These are phyloP conservation scores for Phytomonas sp. DNA, from an alignment of 208 protist genomes.

Conservation along the genomic window DNA sequence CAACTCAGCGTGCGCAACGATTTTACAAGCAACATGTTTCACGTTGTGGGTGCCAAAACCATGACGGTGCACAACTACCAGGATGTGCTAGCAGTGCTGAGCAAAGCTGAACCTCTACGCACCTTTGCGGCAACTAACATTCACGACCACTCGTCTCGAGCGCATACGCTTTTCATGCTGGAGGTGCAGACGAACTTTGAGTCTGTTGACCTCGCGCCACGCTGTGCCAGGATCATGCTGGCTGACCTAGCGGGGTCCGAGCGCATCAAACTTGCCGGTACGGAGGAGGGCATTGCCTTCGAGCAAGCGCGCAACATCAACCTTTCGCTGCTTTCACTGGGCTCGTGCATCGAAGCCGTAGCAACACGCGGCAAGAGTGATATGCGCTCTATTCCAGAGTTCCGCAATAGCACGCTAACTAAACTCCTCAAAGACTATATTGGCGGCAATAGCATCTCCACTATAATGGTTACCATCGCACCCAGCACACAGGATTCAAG, in stretches of 20 bases:
- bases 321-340: constrained; percentile 67
- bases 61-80: constrained; percentile 66
- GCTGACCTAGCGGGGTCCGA: constrained; percentile 80
- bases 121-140: constrained; percentile 86
- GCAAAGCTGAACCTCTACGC: constrained; percentile 73
- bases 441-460: constrained; percentile 78
- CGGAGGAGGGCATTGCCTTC: constrained; percentile 58
- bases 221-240: constrained; percentile 59
- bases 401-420: constrained; percentile 78
- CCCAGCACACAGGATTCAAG: constrained; percentile 57
- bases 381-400: constrained; percentile 51
- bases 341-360: constrained; percentile 77
- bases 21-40: constrained; percentile 78
- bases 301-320: constrained; percentile 85
- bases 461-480: constrained; percentile 74
- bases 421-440: constrained; percentile 84
- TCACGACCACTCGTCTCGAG: constrained; percentile 75
- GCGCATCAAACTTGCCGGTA: constrained; percentile 67
- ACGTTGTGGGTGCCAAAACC: constrained; percentile 73
- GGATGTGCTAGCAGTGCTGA: constrained; percentile 77
- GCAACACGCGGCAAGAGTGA: constrained; percentile 30
- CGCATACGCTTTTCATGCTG: constrained; percentile 78
- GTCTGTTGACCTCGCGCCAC: constrained; percentile 39
- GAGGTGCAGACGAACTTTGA: constrained; percentile 64
- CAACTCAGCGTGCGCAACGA: constrained; percentile 83